A percentile compares a stretch with the other conserved stretches of the same genome.
These are phyloP conservation scores for Circinella umbellata DNA, from an alignment of 371 early-diverging fungal genomes.

Conservation along the genomic window DNA sequence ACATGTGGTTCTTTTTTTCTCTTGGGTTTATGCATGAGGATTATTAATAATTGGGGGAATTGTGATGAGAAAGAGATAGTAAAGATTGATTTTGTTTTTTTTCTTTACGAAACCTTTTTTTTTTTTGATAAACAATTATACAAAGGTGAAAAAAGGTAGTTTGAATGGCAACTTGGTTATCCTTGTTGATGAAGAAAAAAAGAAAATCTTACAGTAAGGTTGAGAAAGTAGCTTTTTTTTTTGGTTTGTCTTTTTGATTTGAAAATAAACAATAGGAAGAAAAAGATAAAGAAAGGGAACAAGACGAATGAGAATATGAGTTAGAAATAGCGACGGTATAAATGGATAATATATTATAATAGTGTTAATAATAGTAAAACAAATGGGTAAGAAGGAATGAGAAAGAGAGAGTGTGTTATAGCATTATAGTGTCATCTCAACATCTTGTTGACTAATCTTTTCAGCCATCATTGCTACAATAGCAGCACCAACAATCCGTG, in stretches of 20 bases:
- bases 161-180: no score
- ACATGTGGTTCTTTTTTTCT: background rate
- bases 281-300: no score
- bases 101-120: no score
- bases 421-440: slow-evolving; percentile 21
- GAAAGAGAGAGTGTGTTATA: background rate
- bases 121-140: background rate
- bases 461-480: slow-evolving; percentile 61
- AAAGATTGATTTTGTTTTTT: no score
- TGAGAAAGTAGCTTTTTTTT: background rate
- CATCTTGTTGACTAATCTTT: slow-evolving; percentile 31
- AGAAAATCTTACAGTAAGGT: background rate
- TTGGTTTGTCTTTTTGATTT: background rate
- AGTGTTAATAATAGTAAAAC: background rate
- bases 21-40: background rate
- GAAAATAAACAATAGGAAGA: no score
- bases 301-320: no score
- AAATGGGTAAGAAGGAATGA: background rate
- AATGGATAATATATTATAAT: background rate
- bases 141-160: background rate
- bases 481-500: slow-evolving; percentile 55
- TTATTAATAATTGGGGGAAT: background rate
- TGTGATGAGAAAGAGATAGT: no score
- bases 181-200: background rate
- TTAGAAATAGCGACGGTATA: background rate